These are phyloP conservation scores for Flaveria trinervia DNA, from an alignment of 129 eudicot genomes.

Conservation along the genomic window DNA sequence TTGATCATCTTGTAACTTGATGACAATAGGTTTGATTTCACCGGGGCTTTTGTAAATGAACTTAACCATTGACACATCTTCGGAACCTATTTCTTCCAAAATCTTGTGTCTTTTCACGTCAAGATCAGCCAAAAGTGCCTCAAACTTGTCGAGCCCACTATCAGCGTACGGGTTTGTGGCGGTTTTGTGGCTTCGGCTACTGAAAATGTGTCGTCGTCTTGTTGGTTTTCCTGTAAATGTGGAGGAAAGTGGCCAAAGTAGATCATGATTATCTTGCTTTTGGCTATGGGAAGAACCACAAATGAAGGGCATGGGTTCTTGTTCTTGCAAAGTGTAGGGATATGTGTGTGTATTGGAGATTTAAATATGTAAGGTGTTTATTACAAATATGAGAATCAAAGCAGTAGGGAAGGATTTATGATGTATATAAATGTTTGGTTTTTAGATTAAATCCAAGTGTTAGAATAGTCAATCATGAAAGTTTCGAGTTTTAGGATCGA, in stretches of 20 bases:
- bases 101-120: conserved; percentile 42
- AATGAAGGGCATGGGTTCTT: conserved; percentile 31
- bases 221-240: conserved; percentile 20
- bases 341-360: conserved; percentile 15
- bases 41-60: conserved; percentile 29
- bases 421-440: conserved; percentile 26
- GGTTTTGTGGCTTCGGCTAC: conserved; percentile 26
- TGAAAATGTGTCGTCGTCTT: conserved; percentile 18
- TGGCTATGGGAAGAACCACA: conserved; percentile 34
- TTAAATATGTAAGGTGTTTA: conserved; percentile 16
- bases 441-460: conserved; percentile 35
- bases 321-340: conserved; percentile 1
- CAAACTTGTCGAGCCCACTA: conserved; percentile 51
- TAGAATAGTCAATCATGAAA: conserved; percentile 35
- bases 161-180: conserved; percentile 40
- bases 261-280: conserved; percentile 33
- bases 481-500: conserved; percentile 24
- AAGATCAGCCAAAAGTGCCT: conserved; percentile 49
- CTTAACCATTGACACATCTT: conserved; percentile 40
- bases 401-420: conserved; percentile 4
- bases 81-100: conserved; percentile 33
- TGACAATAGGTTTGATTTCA: conserved; percentile 28
- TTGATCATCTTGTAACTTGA: conserved; percentile 28
- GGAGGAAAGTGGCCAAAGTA: conserved; percentile 30
- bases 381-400: conserved; percentile 22